Base-by-base conservation (phyloP, 2,329 filamentous ascomycete genomes). In the Ciborinia camelliae region DNA sequence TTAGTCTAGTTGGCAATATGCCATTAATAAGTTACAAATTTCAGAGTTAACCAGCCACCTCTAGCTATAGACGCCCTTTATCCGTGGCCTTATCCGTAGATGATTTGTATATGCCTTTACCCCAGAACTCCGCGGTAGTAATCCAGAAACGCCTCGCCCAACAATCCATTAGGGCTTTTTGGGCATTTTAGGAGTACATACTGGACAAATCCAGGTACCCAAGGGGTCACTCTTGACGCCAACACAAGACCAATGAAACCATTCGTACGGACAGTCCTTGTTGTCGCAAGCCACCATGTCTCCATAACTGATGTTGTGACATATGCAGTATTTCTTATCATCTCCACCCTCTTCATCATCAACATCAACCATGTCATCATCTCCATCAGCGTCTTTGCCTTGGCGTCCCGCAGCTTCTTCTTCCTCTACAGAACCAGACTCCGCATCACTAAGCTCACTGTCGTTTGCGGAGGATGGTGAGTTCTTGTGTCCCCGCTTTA, bases 261-360 rank as follows among this genome's bases (percentile, higher is more conserved):
- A 95, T 78, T 95, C 90, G 73, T 86, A 90, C 54, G 87, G 86
- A 77, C 91, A 95, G 69, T 88, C 83, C 65, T 90, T 86, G 76
- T 94, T 94, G 79, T 95, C 91, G 79, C 91, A 95, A 37, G 90
- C 91, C 68, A 95, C 90, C 91, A 95, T 95, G 73, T 94, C 89
- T 67, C 91, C 91, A 73, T 90, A 92, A 76, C 89, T 92, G 69
- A 93, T 89, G 71, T 90, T 90, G 75, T 93, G 89, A 76, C 91
- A 95, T 37, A 89, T 82, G 78, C 91, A 95, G 78, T 95, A 95
- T 76, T 91, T 81, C 65, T 79, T 90, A 74, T 90, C 88, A 77
- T 92, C 90, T 68, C 89, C 88, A 63, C 86, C 87, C 50, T 88
- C 89, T 64, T 91, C 89, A 58, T 91, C 89, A 39, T 89, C 87